phyloP scores from a whole-genome alignment of 306 rosid species.

The Cicer yamashitae region DNA sequence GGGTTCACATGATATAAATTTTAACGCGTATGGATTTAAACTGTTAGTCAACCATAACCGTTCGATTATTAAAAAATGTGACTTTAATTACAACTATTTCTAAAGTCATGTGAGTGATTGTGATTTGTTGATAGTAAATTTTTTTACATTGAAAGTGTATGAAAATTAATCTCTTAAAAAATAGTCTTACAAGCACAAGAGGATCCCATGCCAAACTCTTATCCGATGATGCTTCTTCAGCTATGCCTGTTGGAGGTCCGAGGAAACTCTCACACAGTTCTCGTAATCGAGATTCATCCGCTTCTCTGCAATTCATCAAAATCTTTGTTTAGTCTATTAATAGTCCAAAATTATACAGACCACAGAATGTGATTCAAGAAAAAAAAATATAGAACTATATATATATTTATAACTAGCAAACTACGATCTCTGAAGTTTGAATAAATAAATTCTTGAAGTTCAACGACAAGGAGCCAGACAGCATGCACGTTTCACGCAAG shows the following conservation, averaged over 20 bases:
- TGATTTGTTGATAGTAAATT: too few species aligned
- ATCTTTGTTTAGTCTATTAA: slow-evolving; percentile 36
- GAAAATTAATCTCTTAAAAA: not conserved
- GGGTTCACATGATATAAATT: too few species aligned
- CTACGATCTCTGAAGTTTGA: not conserved
- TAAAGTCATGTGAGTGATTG: too few species aligned
- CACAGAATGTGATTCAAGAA: slow-evolving; percentile 6
- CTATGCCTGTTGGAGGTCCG: slow-evolving; percentile 99
- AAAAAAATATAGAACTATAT: not conserved
- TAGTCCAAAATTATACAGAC: slow-evolving; percentile 34
- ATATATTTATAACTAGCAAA: not conserved
- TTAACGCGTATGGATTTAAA: too few species aligned
- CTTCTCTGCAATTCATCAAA: slow-evolving; percentile 75
- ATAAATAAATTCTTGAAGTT: slow-evolving; percentile 7
- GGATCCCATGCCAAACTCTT: slow-evolving; percentile 93
- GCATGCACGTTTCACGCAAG: not conserved
- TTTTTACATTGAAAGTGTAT: too few species aligned
- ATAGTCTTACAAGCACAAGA: slow-evolving; percentile 76
- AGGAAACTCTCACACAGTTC: slow-evolving; percentile 97
- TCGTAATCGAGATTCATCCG: slow-evolving; percentile 93
- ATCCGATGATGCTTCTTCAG: slow-evolving; percentile 62
- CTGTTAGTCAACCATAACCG: too few species aligned
- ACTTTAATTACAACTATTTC: too few species aligned
- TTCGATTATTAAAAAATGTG: too few species aligned
- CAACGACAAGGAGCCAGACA: not conserved